phyloP scores from a whole-genome alignment of 148 eudicot genomes.

The Diospyros kaki region DNA sequence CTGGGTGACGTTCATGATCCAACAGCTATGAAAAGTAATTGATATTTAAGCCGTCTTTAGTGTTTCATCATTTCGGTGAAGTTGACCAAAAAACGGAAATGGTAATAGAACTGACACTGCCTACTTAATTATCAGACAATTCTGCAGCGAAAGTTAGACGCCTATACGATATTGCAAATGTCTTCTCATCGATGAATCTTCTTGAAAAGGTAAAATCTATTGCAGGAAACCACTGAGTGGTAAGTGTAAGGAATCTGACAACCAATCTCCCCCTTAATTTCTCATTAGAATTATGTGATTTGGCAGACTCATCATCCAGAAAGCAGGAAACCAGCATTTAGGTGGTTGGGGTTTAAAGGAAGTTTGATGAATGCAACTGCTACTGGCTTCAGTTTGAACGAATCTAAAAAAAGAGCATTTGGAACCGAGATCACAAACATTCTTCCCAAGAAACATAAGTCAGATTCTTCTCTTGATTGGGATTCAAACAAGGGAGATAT shows the following conservation, averaged over 20 bases:
- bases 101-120: conserved; percentile 26
- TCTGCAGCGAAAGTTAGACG: conserved; percentile 84
- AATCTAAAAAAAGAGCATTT: conserved; percentile 56
- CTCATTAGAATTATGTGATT: conserved; percentile 8
- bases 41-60: conserved; percentile 5
- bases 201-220: conserved; percentile 64
- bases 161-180: conserved; percentile 92
- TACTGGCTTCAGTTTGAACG: conserved; percentile 21
- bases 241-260: background rate
- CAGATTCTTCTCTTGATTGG: conserved; percentile 27
- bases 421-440: conserved; percentile 76
- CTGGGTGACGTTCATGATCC: conserved; percentile 71
- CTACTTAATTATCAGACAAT: conserved; percentile 19
- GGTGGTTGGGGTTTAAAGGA: conserved; percentile 67
- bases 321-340: conserved; percentile 82
- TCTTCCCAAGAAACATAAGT: conserved; percentile 41
- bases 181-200: conserved; percentile 71
- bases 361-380: conserved; percentile 17
- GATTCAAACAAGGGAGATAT: conserved; percentile 23
- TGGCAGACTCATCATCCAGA: conserved; percentile 59
- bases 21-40: conserved; percentile 70
- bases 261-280: background rate
- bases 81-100: background rate
- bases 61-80: background rate
- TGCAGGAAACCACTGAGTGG: background rate